Percentiles rank a stretch among this genome's conserved stretches.
Conservation (phyloP, 1,139 yeast species). For the Yarrowia galli region DNA sequence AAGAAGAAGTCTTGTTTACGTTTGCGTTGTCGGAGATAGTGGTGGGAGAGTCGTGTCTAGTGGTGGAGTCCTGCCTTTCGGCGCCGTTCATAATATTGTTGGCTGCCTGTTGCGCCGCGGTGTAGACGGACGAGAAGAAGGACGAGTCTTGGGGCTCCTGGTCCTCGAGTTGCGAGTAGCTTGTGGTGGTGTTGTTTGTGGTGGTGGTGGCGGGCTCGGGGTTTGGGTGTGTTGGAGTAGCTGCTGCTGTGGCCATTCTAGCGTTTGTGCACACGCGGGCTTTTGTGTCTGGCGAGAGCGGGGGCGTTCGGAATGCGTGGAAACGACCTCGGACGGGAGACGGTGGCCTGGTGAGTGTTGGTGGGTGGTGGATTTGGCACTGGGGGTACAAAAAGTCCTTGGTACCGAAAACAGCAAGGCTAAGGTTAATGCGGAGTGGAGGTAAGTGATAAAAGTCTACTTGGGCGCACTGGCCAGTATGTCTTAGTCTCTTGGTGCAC, state of each 20-base stretch:
- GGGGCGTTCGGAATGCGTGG: background rate
- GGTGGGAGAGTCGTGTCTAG: background rate
- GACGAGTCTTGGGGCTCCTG: slow-evolving; percentile 22
- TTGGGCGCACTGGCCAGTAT: too few species aligned
- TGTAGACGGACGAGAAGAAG: slow-evolving; percentile 17
- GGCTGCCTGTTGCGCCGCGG: slow-evolving; percentile 38
- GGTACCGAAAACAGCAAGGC: slow-evolving; percentile 12
- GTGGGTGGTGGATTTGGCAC: background rate
- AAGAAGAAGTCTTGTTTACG: slow-evolving; percentile 8
- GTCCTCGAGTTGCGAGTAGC: background rate
- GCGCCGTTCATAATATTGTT: slow-evolving; percentile 32
- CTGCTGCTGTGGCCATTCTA: slow-evolving; percentile 15
- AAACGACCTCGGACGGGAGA: background rate
- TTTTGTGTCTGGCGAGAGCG: background rate
- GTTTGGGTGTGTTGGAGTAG: background rate
- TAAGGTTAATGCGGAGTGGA: slow-evolving; percentile 19
- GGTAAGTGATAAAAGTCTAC: background rate
- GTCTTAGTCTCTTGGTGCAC: too few species aligned
- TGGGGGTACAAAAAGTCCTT: slow-evolving; percentile 2
- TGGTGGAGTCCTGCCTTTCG: slow-evolving; percentile 6
- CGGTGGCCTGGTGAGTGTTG: background rate
- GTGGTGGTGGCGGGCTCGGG: background rate
- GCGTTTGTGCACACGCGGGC: background rate
- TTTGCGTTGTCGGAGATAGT: slow-evolving; percentile 3
- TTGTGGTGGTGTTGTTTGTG: background rate